These are phyloP conservation scores for Mycena vulgaris DNA, from an alignment of 768 basidiomycete genomes.

Conservation along the genomic window DNA sequence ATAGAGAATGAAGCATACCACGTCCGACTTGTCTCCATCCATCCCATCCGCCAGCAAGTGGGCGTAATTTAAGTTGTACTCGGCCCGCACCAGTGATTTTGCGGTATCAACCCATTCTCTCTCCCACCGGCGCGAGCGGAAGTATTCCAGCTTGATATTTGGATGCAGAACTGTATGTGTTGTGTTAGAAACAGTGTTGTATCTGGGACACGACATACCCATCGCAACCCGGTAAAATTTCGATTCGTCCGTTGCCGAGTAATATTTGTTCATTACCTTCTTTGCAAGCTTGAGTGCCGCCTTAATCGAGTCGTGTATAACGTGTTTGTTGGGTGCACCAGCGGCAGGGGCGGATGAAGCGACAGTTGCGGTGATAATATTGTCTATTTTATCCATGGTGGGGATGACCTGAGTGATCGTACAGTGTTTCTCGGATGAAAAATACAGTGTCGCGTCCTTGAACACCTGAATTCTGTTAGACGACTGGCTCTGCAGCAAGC, in stretches of 20 bases:
- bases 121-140: background rate
- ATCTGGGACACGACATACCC: background rate
- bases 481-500: too few relatives aligned
- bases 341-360: background rate
- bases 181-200: background rate
- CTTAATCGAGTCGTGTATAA: background rate
- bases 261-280: constrained; percentile 12
- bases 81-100: background rate
- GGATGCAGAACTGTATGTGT: constrained; percentile 6
- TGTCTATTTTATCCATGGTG: constrained; percentile 9
- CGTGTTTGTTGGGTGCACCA: background rate
- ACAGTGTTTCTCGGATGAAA: background rate
- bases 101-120: background rate
- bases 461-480: constrained; percentile 2
- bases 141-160: background rate
- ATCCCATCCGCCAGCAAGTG: background rate
- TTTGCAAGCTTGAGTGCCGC: constrained; percentile 8
- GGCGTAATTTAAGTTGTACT: background rate
- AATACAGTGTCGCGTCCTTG: background rate
- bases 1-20: too few relatives aligned
- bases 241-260: background rate
- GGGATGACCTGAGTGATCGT: background rate
- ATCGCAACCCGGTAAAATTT: constrained; percentile 9
- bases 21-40: background rate
- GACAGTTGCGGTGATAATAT: background rate